Evolutionary conservation across 768 basidiomycete genomes (phyloP), one percentile per base, ranked within the genome.

Genomic region (Pleurotus giganteus): DNA sequence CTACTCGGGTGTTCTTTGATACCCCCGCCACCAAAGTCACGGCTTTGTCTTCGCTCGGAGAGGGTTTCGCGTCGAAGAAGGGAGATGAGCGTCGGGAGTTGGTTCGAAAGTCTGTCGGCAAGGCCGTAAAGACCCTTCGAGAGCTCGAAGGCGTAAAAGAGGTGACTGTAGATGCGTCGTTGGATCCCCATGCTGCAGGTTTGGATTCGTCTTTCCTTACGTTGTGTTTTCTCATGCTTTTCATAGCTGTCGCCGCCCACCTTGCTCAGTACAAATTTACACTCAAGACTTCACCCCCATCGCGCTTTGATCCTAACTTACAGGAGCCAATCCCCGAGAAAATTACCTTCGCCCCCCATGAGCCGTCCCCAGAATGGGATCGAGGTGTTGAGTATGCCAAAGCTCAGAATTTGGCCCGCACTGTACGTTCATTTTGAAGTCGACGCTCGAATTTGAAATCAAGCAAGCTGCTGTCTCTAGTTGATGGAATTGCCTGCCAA

Each of bases 401-500:
- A 47, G 83, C 87, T 3, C 91, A 93, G 70, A 93, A 92, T 65
- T 70, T 89, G 57, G 89, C 89, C 23, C 79, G 89, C 39, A 91
- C 89, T 37, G 88, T 88, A 67, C 54, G 77, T 56, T 11, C 47
- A 43, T 43, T 42, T 31, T 24, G 13, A 17, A 27, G 21, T 46
- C 47, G 21, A 47, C 31, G 36, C 37, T 55, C 31, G 26, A 42
- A 31, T 53, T 23, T 21, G 24, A 8, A n/a, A 44, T 46, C 42
- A 51, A 15, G 7, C 9, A 36, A 21, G 11, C 37, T n/a, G 37
- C 34, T 57, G 23, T 19, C 37, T 27, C 44, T 66, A 91, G 88
- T 76, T 94, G 44, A 86, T 83, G 84, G 93, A 94, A 69, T 71
- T 89, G 4, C 93, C 93, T 49, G 91, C 83, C 1, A 94, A 94